Base-by-base conservation (phyloP, 306 rosid genomes). In the Myrica gale region DNA sequence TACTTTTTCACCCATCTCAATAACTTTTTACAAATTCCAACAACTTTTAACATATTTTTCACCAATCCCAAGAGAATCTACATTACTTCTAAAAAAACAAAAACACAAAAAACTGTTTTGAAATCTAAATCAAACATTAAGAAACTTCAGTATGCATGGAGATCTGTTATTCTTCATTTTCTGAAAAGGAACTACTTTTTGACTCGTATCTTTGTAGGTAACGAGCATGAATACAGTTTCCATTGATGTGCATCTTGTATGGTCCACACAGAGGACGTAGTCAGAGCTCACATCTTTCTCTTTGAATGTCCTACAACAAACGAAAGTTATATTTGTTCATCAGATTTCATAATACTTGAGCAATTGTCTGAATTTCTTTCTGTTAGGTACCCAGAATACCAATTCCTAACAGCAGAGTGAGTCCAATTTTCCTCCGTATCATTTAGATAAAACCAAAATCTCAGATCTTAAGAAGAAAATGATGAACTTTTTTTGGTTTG, bases 201-300 rank as follows among this genome's bases (percentile, higher is more conserved):
- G 12, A 9, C 12, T 48, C 71, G 48, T 46, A 44, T 65, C 74
- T 84, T 1, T 79, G 82, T 6, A 88, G 91, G 90, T 45, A 69
- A 89, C 44, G 50, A 77, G 47, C 79, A 80, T 82, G 69, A 57
- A 39, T 83, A 80, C 56, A 78, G 74, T 5, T 23, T 62, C 58
- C 17, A 79, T 16, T 8, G 69, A 11, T 75, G 73, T 51, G 5
- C 45, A 0, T 69, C 76, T 77, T 26, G 13, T 9, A 48, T 89
- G 84, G 96, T 83, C 21, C 88, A 91, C 76, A 89, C 85, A 17
- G 92, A 89, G 60, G 97, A 92, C 56, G 77, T 85, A 26, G 88
- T 84, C 1, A 81, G 92, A 52, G 85, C 92, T 61, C 89, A 90
- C 20, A 86, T 90, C 17, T 87, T 81, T 70, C 82, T 87, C 17